Base-by-base conservation (phyloP, 306 rosid genomes). In the Purshia tridentata region DNA sequence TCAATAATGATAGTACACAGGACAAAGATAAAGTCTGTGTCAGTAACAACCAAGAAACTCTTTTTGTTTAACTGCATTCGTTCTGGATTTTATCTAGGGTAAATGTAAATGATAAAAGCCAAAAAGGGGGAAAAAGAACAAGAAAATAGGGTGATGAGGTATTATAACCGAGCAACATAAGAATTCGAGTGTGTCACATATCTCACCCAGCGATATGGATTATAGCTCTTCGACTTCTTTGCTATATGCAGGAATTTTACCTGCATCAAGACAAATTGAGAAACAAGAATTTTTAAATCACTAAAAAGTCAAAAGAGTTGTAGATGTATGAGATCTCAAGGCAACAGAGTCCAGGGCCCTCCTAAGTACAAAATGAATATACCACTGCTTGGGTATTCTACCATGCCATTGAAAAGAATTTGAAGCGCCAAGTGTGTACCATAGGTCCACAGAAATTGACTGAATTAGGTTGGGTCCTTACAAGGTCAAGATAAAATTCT, bases 131-230 rank as follows among this genome's bases (percentile, higher is more conserved):
- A 15, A 76, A 40, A 70, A 18, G 49, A 56, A 39, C 44, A 47
- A 45, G 20, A 55, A 72, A 72, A 69, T 47, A 50, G 67, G 58
- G 47, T 47, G 13, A 62, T 70, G 52, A 40, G 52, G 67, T 14
- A 76, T 86, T 74, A 91, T 81, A 91, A 74, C 81, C 97, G 86
- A 6, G 96, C 99, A 62, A 87, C 97, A 0, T 91, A 94, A 2
- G 99, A 94, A 82, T 89, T 91, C 23, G 99, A 87, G 56, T 89
- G 87, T 14, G 99, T 87, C 67, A 89, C 96, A 70, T 89, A 91
- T 82, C 97, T 84, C 86, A 94, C 96, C 99, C 97, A 94, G 56
- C 95, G 86, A 81, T 94, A 91, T 2, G 90, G 93, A 82, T 89
- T 88, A 6, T 85, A 76, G 10, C 86, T 41, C 76, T 86, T 88